Percentiles rank a stretch among this genome's conserved stretches.
These are phyloP conservation scores for Aphanomyces cochlioides DNA, from an alignment of 352 stramenopile genomes.

Conservation along the genomic window DNA sequence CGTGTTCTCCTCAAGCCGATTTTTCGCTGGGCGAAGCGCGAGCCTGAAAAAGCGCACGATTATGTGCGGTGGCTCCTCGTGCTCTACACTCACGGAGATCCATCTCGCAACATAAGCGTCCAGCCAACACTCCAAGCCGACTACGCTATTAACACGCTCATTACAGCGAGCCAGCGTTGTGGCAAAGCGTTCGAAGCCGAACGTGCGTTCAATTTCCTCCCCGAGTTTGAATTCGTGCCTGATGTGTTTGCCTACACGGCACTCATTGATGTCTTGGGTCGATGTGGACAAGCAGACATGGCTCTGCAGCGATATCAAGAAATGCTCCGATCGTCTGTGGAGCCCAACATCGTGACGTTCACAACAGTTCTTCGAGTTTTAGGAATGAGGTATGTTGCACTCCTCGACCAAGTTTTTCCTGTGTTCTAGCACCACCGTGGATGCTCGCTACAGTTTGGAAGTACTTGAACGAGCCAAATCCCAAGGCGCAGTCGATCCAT, in stretches of 20 bases:
- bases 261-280: constrained; percentile 67
- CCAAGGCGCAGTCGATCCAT: constrained; percentile 57
- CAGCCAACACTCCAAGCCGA: constrained; percentile 52
- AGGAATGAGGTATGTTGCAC: constrained; percentile 24
- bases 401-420: background rate
- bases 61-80: constrained; percentile 69
- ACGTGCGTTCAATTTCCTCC: constrained; percentile 55
- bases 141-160: constrained; percentile 75
- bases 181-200: constrained; percentile 52
- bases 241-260: constrained; percentile 81
- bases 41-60: constrained; percentile 59
- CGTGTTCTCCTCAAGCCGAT: constrained; percentile 61
- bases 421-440: constrained; percentile 28
- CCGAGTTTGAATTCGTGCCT: constrained; percentile 50
- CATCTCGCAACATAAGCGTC: constrained; percentile 38
- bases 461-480: constrained; percentile 49
- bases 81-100: constrained; percentile 47
- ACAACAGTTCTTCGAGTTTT: constrained; percentile 61
- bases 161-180: constrained; percentile 66
- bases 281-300: constrained; percentile 38
- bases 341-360: constrained; percentile 73
- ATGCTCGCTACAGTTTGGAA: constrained; percentile 38
- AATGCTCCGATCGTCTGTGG: constrained; percentile 55
- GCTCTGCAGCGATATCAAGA: constrained; percentile 50
- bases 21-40: constrained; percentile 53